Evolutionary conservation across 2,329 filamentous ascomycete genomes (phyloP).

Genomic region (Rugonectria rugulosa): DNA sequence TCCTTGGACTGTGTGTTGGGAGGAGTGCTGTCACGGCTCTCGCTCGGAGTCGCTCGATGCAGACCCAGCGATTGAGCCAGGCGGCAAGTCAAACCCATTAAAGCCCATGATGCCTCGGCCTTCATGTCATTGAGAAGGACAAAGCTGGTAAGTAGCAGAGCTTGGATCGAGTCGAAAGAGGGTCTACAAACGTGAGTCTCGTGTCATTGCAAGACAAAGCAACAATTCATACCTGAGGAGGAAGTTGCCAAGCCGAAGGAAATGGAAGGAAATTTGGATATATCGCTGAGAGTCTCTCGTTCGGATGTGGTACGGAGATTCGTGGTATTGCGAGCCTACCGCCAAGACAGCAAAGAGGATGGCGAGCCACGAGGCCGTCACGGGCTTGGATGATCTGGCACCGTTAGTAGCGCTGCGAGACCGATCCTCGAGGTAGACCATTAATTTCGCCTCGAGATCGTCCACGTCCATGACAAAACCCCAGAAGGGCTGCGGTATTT

Average conservation of each 20-base stretch:
- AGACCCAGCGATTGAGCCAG: slow-evolving; percentile 71
- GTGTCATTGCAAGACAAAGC: not conserved
- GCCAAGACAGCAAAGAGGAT: slow-evolving; percentile 71
- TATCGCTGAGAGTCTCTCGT: slow-evolving; percentile 67
- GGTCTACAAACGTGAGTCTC: slow-evolving; percentile 50
- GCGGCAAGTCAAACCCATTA: slow-evolving; percentile 69
- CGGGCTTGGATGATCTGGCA: slow-evolving; percentile 55
- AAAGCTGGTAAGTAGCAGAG: slow-evolving; percentile 68
- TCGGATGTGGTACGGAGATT: slow-evolving; percentile 68
- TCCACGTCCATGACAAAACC: slow-evolving; percentile 72
- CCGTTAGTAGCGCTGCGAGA: slow-evolving; percentile 61
- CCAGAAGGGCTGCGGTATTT: slow-evolving; percentile 73
- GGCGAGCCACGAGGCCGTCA: slow-evolving; percentile 71
- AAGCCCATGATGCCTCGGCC: slow-evolving; percentile 71
- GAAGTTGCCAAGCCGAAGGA: slow-evolving; percentile 69
- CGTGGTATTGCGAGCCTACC: slow-evolving; percentile 71
- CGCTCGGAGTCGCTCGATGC: slow-evolving; percentile 57
- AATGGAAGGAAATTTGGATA: slow-evolving; percentile 71
- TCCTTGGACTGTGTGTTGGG: slow-evolving; percentile 60
- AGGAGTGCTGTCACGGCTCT: slow-evolving; percentile 53
- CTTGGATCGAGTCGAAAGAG: slow-evolving; percentile 71
- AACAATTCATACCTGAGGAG: slow-evolving; percentile 56
- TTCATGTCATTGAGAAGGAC: slow-evolving; percentile 75
- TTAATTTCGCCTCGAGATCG: slow-evolving; percentile 69
- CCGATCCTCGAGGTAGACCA: slow-evolving; percentile 71